Percentiles rank a stretch among this genome's conserved stretches.
These are phyloP conservation scores for Yarrowia sp. DNA, from an alignment of 805 yeast genomes.

Conservation along the genomic window DNA sequence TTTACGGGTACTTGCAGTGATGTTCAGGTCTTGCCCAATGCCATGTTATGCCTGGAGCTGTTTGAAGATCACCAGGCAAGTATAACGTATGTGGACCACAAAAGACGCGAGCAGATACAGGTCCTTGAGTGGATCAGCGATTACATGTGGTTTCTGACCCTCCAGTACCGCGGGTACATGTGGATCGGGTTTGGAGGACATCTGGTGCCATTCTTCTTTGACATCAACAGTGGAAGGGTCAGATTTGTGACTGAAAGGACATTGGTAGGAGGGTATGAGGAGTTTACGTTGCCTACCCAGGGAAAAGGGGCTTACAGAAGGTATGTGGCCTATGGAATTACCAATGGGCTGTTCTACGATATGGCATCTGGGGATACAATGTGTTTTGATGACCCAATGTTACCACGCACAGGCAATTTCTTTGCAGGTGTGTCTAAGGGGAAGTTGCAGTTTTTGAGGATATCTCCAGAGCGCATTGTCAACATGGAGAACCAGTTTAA, in stretches of 20 bases:
- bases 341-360: neutral
- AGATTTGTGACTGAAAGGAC: neutral
- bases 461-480: neutral
- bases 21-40: slow-evolving; percentile 1
- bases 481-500: neutral
- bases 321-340: neutral
- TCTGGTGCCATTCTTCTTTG: slow-evolving; percentile 1
- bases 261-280: slow-evolving; percentile 3
- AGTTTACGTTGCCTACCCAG: slow-evolving; percentile 7
- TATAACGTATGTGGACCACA: slow-evolving; percentile 2
- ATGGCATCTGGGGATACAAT: neutral
- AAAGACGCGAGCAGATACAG: neutral
- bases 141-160: neutral
- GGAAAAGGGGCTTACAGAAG: neutral
- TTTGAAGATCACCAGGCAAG: slow-evolving; percentile 2
- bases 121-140: slow-evolving; percentile 11
- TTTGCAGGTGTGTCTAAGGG: neutral
- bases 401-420: neutral
- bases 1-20: slow-evolving; percentile 10
- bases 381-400: neutral
- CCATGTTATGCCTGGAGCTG: neutral
- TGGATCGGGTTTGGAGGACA: slow-evolving; percentile 17
- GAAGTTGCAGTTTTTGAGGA: slow-evolving; percentile 3
- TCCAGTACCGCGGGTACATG: slow-evolving; percentile 3
- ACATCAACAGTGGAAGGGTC: neutral